Evolutionary conservation across 1,284 basidiomycete genomes (phyloP).

Genomic region (Acaromyces ingoldii): DNA sequence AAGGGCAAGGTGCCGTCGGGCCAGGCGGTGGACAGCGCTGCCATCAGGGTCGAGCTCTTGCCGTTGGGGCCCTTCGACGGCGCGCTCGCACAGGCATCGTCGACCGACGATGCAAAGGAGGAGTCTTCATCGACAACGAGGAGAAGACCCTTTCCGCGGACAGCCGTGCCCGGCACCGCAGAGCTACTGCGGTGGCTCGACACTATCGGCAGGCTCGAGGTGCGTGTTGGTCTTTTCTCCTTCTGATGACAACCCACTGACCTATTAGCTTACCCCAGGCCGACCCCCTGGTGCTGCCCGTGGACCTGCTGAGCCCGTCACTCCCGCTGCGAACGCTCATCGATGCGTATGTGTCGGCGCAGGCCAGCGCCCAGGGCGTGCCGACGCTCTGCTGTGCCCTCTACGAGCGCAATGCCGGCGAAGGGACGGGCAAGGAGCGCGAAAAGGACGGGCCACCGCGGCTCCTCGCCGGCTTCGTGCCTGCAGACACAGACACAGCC

Average conservation of each 20-base stretch:
- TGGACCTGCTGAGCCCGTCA: constrained; percentile 41
- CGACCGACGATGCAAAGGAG: constrained; percentile 7
- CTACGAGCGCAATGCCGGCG: constrained; percentile 44
- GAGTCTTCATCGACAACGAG: too few relatives aligned
- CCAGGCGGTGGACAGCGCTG: too few relatives aligned
- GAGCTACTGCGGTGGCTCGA: constrained; percentile 48
- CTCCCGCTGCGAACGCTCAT: constrained; percentile 38
- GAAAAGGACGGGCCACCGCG: constrained; percentile 46
- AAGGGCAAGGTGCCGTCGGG: too few relatives aligned
- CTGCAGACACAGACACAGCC: too few relatives aligned
- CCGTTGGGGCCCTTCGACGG: constrained; percentile 37
- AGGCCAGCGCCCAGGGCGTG: constrained; percentile 1
- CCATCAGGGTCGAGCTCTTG: constrained; percentile 29
- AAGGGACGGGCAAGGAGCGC: constrained; percentile 44
- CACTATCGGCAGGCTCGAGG: constrained; percentile 39
- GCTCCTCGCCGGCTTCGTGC: constrained; percentile 34
- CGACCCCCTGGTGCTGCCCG: constrained; percentile 46
- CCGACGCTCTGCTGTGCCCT: constrained; percentile 37
- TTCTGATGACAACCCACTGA: not conserved
- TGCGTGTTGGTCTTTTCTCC: constrained; percentile 5
- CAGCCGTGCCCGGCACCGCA: constrained; percentile 34
- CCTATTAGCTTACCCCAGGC: not conserved
- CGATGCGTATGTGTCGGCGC: constrained; percentile 24
- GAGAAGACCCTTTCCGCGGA: too few relatives aligned
- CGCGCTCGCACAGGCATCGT: constrained; percentile 1